Evolutionary conservation across 345 rosid genomes (phyloP).

Genomic region (Psidium friedrichsthalianum): DNA sequence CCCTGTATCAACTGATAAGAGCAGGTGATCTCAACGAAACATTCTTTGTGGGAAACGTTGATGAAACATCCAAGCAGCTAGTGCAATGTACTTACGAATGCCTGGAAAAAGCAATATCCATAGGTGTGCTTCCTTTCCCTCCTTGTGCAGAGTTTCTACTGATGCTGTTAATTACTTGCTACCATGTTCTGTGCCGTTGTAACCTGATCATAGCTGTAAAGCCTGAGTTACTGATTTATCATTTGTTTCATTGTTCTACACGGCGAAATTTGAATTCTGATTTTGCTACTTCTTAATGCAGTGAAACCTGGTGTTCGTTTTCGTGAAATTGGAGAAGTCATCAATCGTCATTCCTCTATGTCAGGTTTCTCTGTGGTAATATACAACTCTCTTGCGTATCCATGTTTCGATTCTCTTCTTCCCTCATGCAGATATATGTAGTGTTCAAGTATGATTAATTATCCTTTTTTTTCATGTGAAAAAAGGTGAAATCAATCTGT

Average conservation of each 20-base stretch:
- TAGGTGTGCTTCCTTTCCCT: constrained; percentile 28
- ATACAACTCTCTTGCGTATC: neutral
- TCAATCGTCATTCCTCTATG: constrained; percentile 87
- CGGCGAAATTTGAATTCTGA: neutral
- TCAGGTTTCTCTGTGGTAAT: constrained; percentile 95
- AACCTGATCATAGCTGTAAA: neutral
- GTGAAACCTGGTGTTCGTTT: constrained; percentile 95
- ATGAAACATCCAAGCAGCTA: constrained; percentile 73
- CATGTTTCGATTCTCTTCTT: neutral
- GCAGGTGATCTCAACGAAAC: constrained; percentile 97
- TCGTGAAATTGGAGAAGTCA: constrained; percentile 88
- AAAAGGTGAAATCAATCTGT: constrained; percentile 84
- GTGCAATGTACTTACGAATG: constrained; percentile 89
- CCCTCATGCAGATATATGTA: neutral
- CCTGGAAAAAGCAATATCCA: constrained; percentile 83
- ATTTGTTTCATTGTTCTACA: neutral
- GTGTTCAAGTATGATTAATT: neutral
- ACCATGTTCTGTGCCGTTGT: neutral
- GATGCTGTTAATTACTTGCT: neutral
- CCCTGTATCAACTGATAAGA: neutral
- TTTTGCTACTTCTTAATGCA: constrained; percentile 10
- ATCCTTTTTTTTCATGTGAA: neutral
- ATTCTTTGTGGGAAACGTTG: constrained; percentile 90
- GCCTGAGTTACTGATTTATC: neutral
- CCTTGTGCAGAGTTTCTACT: neutral